Conservation (phyloP, 805 yeast genomes). For the Metschnikowia dekortorum region DNA sequence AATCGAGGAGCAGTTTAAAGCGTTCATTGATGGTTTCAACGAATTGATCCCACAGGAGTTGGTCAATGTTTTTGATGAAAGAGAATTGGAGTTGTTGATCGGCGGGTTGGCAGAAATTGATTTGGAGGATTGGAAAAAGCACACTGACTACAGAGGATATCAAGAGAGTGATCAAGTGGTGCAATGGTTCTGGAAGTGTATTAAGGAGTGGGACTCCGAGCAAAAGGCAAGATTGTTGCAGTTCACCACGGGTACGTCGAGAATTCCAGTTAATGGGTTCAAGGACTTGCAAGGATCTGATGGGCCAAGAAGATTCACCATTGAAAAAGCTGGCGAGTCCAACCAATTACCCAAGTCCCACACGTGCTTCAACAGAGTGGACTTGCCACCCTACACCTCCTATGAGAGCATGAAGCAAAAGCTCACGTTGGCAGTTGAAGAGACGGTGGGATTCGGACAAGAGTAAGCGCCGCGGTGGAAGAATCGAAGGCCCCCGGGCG, state of each 20-base stretch:
- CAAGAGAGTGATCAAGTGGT: slow-evolving; percentile 94
- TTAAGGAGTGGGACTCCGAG: slow-evolving; percentile 91
- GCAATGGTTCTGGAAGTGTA: slow-evolving; percentile 98
- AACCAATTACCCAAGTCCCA: slow-evolving; percentile 95
- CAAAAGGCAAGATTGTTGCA: slow-evolving; percentile 93
- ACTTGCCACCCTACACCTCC: slow-evolving; percentile 88
- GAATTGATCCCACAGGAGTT: slow-evolving; percentile 96
- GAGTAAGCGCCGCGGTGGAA: slow-evolving; percentile 45
- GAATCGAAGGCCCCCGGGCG: background rate
- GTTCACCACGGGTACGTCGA: slow-evolving; percentile 97
- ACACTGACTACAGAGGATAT: slow-evolving; percentile 97
- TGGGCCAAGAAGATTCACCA: slow-evolving; percentile 98
- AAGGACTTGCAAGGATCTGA: slow-evolving; percentile 98
- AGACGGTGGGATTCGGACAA: slow-evolving; percentile 98
- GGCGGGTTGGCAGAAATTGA: slow-evolving; percentile 99
- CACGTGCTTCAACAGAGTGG: slow-evolving; percentile 98
- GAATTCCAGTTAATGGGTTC: slow-evolving; percentile 98
- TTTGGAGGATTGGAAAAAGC: slow-evolving; percentile 98
- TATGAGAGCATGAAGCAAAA: slow-evolving; percentile 83
- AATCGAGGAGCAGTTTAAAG: slow-evolving; percentile 92
- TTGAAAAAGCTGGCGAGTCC: slow-evolving; percentile 95
- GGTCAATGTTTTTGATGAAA: slow-evolving; percentile 94
- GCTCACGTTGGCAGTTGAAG: slow-evolving; percentile 94
- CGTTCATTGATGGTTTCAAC: slow-evolving; percentile 95
- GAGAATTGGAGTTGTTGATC: slow-evolving; percentile 91